Evolutionary conservation across 306 rosid genomes (phyloP).

Genomic region (Prunus salicina): DNA sequence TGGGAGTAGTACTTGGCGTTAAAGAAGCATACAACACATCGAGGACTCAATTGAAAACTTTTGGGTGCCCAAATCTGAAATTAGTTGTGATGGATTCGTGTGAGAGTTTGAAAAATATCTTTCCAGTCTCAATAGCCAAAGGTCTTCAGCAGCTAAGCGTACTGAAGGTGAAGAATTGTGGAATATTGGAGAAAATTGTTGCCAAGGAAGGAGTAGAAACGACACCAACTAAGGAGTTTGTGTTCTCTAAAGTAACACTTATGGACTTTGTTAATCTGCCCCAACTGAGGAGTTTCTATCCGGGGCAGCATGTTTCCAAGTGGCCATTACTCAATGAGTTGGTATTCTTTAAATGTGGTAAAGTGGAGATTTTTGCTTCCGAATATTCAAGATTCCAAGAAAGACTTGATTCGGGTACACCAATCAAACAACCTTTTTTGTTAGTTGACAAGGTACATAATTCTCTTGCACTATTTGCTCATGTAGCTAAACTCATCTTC

Average conservation of each 20-base stretch:
- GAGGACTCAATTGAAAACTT: background rate
- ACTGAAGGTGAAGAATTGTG: constrained; percentile 24
- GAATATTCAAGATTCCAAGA: background rate
- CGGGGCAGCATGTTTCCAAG: constrained; percentile 5
- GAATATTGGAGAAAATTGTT: constrained; percentile 18
- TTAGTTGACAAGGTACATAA: constrained; percentile 9
- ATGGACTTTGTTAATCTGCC: background rate
- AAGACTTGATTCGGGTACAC: background rate
- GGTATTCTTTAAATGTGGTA: background rate
- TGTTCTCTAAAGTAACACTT: background rate
- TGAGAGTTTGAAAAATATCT: too few species aligned
- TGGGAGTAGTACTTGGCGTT: too few species aligned
- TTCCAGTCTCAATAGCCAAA: too few species aligned
- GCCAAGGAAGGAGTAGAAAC: constrained; percentile 1
- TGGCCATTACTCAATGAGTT: constrained; percentile 28
- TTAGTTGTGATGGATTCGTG: too few species aligned
- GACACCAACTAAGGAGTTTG: background rate
- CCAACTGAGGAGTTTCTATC: constrained; percentile 12
- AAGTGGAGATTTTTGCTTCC: background rate
- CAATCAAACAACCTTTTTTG: background rate
- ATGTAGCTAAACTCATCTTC: background rate
- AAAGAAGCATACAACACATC: too few species aligned
- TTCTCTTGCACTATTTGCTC: background rate
- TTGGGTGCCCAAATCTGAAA: too few species aligned
- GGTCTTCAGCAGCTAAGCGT: background rate